Evolutionary conservation across 371 early-diverging fungal species (phyloP).

Genomic region (Conidiobolus incongruus): DNA sequence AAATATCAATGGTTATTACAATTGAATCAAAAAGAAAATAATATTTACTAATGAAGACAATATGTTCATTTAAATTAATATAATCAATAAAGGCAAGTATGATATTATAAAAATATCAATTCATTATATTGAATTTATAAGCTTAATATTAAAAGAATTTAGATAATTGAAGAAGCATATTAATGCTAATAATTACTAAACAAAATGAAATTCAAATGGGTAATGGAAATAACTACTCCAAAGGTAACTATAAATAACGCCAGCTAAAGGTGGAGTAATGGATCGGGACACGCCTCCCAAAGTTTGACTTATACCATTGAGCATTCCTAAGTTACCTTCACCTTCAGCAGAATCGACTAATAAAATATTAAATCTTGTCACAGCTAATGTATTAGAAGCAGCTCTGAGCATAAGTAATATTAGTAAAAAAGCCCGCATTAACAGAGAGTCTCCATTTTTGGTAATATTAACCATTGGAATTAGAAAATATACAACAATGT

Average conservation of each 20-base stretch:
- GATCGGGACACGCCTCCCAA: conserved; percentile 33
- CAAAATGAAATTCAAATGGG: not conserved
- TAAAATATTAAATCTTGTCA: conserved; percentile 37
- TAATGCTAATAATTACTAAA: conserved; percentile 1
- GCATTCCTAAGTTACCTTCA: conserved; percentile 15
- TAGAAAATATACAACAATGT: conserved; percentile 21
- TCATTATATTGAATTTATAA: too few species aligned
- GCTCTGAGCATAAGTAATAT: conserved; percentile 16
- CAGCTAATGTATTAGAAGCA: conserved; percentile 22
- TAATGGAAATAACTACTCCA: not conserved
- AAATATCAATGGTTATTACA: too few species aligned
- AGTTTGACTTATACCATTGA: conserved; percentile 46
- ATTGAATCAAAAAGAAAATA: too few species aligned
- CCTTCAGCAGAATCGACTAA: conserved; percentile 5
- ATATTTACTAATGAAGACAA: too few species aligned
- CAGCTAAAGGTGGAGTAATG: conserved; percentile 40
- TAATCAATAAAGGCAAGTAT: too few species aligned
- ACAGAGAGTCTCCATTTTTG: conserved; percentile 5
- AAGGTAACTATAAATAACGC: conserved; percentile 10
- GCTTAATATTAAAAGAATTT: too few species aligned
- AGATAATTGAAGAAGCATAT: not conserved
- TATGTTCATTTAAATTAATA: too few species aligned
- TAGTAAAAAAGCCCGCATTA: conserved; percentile 14
- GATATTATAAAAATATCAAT: too few species aligned
- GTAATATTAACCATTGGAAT: not conserved